A percentile compares a stretch with the other conserved stretches of the same genome.
These are phyloP conservation scores for Actinidia arguta DNA, from an alignment of 179 eudicot genomes.

Conservation along the genomic window DNA sequence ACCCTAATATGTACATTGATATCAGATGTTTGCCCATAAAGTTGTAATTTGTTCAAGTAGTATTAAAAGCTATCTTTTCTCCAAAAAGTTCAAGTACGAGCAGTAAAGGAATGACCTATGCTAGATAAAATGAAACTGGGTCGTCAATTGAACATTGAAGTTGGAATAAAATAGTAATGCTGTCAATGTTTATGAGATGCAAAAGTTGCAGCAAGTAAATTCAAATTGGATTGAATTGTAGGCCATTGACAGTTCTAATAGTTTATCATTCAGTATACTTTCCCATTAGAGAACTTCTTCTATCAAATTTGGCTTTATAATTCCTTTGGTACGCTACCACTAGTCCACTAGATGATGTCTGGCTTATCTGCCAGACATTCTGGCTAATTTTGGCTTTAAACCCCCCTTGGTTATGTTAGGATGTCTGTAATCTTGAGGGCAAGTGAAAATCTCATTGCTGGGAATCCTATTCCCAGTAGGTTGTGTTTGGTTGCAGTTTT, in stretches of 20 bases:
- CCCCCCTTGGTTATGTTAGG: not conserved
- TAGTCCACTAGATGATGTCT: not conserved
- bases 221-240: not conserved
- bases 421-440: no score
- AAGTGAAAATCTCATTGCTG: no score
- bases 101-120: not conserved
- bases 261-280: not conserved
- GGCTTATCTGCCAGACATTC: not conserved
- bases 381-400: not conserved
- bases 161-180: not conserved
- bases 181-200: not conserved
- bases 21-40: not conserved
- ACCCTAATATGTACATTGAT: not conserved
- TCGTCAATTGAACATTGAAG: not conserved
- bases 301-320: not conserved
- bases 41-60: not conserved
- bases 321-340: not conserved
- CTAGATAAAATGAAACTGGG: not conserved
- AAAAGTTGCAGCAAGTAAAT: not conserved
- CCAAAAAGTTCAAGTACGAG: not conserved
- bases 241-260: not conserved
- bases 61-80: not conserved
- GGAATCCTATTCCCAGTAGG: no score
- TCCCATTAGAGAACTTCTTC: not conserved
- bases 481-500: no score